phyloP scores from a whole-genome alignment of 2,329 filamentous ascomycete genomes.

The Coniochaeta pulveracea region DNA sequence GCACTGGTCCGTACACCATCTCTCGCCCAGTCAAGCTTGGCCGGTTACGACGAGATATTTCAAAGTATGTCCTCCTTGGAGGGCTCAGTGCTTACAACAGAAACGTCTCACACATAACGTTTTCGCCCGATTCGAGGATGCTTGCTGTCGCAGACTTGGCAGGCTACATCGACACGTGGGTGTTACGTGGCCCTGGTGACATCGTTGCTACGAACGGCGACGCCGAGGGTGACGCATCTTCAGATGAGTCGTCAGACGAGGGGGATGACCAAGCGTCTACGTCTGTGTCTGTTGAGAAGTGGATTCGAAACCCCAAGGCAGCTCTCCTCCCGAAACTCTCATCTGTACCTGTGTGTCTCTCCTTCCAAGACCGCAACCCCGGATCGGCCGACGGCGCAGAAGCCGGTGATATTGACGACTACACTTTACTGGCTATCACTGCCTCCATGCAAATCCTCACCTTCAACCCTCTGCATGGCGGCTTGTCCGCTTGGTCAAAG shows the following conservation, averaged over 20 bases:
- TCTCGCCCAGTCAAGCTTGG: constrained; percentile 33
- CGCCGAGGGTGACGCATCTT: constrained; percentile 15
- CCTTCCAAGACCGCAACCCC: constrained; percentile 47
- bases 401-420: constrained; percentile 26
- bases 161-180: constrained; percentile 81
- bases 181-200: constrained; percentile 46
- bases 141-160: constrained; percentile 71
- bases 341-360: constrained; percentile 53
- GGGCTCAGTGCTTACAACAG: constrained; percentile 67
- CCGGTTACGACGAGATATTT: constrained; percentile 41
- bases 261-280: constrained; percentile 19
- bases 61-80: constrained; percentile 46
- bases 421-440: constrained; percentile 41
- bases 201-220: constrained; percentile 17
- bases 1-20: constrained; percentile 23
- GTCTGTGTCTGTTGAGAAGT: constrained; percentile 42
- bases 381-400: constrained; percentile 13
- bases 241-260: constrained; percentile 17
- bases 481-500: constrained; percentile 74
- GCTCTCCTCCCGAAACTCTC: constrained; percentile 59
- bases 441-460: constrained; percentile 57
- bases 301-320: constrained; percentile 64
- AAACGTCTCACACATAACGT: constrained; percentile 61
- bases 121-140: constrained; percentile 70
- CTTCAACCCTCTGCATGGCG: constrained; percentile 68